Base-by-base conservation (phyloP, 257 asterid genomes). In the Salvia miltiorrhiza region DNA sequence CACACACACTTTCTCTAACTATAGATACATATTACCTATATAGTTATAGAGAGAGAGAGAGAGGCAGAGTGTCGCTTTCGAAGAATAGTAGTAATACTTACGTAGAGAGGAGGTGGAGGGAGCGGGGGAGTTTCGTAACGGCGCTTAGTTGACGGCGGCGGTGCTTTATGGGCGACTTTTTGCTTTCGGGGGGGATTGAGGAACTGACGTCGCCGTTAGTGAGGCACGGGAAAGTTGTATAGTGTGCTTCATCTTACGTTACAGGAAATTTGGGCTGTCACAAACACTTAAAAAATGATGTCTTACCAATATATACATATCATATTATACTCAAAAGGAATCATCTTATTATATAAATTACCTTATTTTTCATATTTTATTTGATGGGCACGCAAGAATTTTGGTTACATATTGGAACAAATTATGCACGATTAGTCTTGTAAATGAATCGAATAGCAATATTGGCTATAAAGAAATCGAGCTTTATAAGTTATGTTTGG, bases 121-220 rank as follows among this genome's bases (percentile, higher is more conserved):
- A 52, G 62, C 60, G 64, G 69, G 70, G 68, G 49, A 71, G 76
- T 56, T 71, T 64, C 66, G 70, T 66, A 60, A 79, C 81, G 86
- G 71, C 74, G 78, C 44, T 70, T 12, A 30, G 35, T 21, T 69
- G 50, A 60, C 86, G 84, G 70, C 80, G 79, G 76, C 70, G 72
- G 62, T 40, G 21, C 67, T 69, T 72, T 71, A 9, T 14, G 28
- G 72, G 76, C 8, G 78, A 58, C 78, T 65, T 72, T 79, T 70
- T 19, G 48, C 47, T 33, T 73, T 49, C n/a, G n/a, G 12, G 26
- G 55, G 14, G 37, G 24, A 69, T 56, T 35, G n/a, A 10, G 14
- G n/a, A 55, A 3, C 43, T 72, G 58, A 80, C 84, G 79, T 45
- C 79, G 81, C 84, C 84, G 84, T 80, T 57, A 80, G 76, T 63